Percentiles rank a stretch among this genome's conserved stretches.
phyloP scores from a whole-genome alignment of 441 rosid species.

The Gossypium gossypioides region DNA sequence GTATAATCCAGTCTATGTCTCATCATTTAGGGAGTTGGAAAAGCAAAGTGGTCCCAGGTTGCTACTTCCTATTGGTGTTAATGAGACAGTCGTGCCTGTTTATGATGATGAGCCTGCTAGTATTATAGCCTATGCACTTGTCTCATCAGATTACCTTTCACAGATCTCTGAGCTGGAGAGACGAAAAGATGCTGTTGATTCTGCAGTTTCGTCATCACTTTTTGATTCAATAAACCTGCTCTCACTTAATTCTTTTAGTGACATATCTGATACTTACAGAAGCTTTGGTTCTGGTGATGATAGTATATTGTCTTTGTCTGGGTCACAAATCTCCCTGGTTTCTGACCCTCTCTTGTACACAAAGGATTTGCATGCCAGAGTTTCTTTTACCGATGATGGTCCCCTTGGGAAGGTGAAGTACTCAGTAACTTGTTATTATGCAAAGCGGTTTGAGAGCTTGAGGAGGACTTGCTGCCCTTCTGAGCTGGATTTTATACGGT shows the following conservation, averaged over 20 bases:
- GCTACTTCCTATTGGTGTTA: constrained; percentile 43
- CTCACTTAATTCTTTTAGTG: constrained; percentile 40
- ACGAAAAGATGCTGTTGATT: constrained; percentile 41
- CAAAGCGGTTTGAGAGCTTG: constrained; percentile 61
- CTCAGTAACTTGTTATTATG: constrained; percentile 58
- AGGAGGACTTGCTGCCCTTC: constrained; percentile 64
- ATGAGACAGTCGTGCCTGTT: constrained; percentile 47
- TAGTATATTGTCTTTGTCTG: constrained; percentile 27
- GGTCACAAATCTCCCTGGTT: constrained; percentile 43
- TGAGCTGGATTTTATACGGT: constrained; percentile 57
- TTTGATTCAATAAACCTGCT: constrained; percentile 43
- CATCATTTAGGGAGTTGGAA: constrained; percentile 41
- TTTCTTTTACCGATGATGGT: constrained; percentile 51
- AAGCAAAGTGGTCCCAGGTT: constrained; percentile 44
- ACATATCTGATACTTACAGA: constrained; percentile 39
- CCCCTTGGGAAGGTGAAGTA: constrained; percentile 54
- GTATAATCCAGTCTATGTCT: constrained; percentile 36
- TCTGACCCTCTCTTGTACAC: constrained; percentile 37
- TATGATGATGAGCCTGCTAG: constrained; percentile 61
- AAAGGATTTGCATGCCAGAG: constrained; percentile 48
- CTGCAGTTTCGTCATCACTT: constrained; percentile 37
- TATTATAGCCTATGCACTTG: constrained; percentile 51
- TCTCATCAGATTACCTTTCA: constrained; percentile 39
- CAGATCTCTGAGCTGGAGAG: constrained; percentile 53
- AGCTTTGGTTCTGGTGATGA: constrained; percentile 49